Percentiles rank a stretch among this genome's conserved stretches.
Evolutionary conservation across 805 yeast genomes (phyloP).

Genomic region (Tetrapisispora iriomotensis): DNA sequence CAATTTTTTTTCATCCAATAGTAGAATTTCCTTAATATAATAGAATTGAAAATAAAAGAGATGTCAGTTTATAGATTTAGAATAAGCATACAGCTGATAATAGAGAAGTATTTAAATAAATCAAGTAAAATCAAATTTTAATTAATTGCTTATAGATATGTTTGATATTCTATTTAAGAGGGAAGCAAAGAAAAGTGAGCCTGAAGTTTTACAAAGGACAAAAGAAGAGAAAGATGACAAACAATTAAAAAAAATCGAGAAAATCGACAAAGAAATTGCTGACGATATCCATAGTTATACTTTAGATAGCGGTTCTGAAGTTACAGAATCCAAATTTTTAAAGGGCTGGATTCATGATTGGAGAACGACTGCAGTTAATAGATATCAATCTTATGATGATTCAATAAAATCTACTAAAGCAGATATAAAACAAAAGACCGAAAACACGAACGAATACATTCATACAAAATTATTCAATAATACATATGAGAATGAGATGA

Average conservation of each 20-base stretch:
- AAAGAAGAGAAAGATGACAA: neutral
- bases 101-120: too few relatives aligned
- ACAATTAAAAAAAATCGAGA: neutral
- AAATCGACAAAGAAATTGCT: neutral
- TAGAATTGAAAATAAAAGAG: too few relatives aligned
- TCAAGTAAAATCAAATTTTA: too few relatives aligned
- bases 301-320: constrained; percentile 10
- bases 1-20: neutral
- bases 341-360: constrained; percentile 8
- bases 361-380: constrained; percentile 9
- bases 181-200: neutral
- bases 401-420: constrained; percentile 7
- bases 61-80: too few relatives aligned
- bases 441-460: constrained; percentile 5
- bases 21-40: too few relatives aligned
- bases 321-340: constrained; percentile 8
- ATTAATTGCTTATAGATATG: too few relatives aligned
- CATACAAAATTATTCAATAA: constrained; percentile 16
- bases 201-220: neutral
- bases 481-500: constrained; percentile 14
- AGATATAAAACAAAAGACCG: neutral
- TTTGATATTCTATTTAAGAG: neutral
- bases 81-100: too few relatives aligned
- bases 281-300: neutral
- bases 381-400: constrained; percentile 3